Evolutionary conservation across 345 rosid species (phyloP), one percentile per base, ranked within the genome.

Genomic region (Populus deltoides): DNA sequence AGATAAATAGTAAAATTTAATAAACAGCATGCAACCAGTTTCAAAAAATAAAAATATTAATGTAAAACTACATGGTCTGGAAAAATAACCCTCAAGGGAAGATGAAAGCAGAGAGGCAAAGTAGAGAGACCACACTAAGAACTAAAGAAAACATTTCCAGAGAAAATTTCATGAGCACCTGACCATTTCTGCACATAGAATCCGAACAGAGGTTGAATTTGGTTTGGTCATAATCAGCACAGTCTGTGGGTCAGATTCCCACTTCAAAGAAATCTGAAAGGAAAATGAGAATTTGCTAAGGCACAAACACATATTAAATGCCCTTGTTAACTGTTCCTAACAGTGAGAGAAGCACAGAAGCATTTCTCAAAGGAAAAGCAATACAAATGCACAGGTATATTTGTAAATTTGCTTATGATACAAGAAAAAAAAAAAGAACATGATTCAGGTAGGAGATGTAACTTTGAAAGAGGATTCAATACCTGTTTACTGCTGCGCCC

Each of bases 401-500:
- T 8, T 31, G 41, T 38, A 67, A 36, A 67, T 67, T 31, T 67
- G n/a, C 39, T 67, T 38, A 67, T 35, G 29, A 57, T 57, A n/a
- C 8, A 12, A n/a, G 24, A 5, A 8, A 22, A 53, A 22, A 22
- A 53, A 15, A 18, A 20, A 13, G 17, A 11, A 13, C 51, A 3
- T 45, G 51, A 59, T n/a, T 59, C 29, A n/a, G 53, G 61, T 55
- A 20, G 61, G 11, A 20, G 61, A 59, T 11, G 9, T n/a, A 57
- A n/a, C 24, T 11, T 57, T 57, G 63, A 57, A 24, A 57, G 63
- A 68, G 41, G 77, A 71, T 20, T 43, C 16, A 80, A 67, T 87
- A 92, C 99, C 93, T 97, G 97, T 83, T 90, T 92, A 84, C 93
- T 97, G 89, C 91, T 90, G 86, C 98, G 96, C 74, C 88, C 92